Evolutionary conservation across 371 early-diverging fungal genomes (phyloP), one percentile per base, ranked within the genome.

Genomic region (Parasitella parasitica): DNA sequence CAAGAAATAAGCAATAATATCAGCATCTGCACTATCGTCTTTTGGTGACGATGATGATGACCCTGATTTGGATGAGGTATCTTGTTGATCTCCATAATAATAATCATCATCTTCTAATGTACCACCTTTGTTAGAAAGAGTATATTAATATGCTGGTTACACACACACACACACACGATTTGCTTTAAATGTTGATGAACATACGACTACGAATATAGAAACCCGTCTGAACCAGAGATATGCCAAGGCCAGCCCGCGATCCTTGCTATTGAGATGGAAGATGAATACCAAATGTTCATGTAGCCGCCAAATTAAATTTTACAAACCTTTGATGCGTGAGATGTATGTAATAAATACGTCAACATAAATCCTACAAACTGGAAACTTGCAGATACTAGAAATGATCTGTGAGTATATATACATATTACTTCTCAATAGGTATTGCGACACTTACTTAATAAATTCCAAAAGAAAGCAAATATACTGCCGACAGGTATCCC

Each of bases 321-420:
- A 11, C 32, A 15, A 34, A 30, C 82, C 76, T 86, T 86, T 39
- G 85, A 80, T 15, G 88, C 83, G 64, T 87, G 88, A 27, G 83
- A 80, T 35, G 87, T 87, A 59, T 86, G 86, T 43, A 86, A 75
- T 41, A 89, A 71, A 64, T 89, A 89, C 22, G 87, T 87, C 57
- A 89, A 61, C 71, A 88, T 77, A 60, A 89, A 89, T 7, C 89
- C 89, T 30, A 88, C 86, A 64, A 86, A 83, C 59, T 89, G 88
- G 66, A 89, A 89, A 52, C 85, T 82, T 70, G 86, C 80, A 38
- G 87, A 86, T n/a, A 86, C 88, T 88, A 66, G 1, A 73, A 16
- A n/a, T 16, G 15, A 1, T 13, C 28, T 49, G 26, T 27, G 27
- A 27, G 28, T 49, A 15, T 27, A n/a, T 6, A 6, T 24, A 15